These are phyloP conservation scores for Candida boidinii DNA, from an alignment of 805 yeast genomes.

Conservation along the genomic window DNA sequence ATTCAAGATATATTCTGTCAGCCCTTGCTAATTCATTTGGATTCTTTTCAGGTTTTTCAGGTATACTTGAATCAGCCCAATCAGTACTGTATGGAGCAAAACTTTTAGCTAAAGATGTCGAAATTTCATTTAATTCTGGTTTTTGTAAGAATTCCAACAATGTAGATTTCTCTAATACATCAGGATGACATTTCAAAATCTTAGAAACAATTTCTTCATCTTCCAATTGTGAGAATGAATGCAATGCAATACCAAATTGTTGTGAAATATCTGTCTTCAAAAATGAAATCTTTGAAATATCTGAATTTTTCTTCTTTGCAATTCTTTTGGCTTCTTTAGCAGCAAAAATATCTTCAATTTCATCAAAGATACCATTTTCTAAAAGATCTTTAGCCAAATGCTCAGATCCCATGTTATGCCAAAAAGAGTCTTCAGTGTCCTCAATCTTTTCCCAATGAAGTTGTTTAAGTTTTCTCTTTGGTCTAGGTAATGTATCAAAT, in stretches of 20 bases:
- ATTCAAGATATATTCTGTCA: slow-evolving; percentile 75
- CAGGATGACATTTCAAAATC: slow-evolving; percentile 68
- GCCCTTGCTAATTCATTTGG: slow-evolving; percentile 75
- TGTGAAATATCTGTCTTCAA: slow-evolving; percentile 83
- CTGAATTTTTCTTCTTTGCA: slow-evolving; percentile 35
- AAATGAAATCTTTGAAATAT: slow-evolving; percentile 51
- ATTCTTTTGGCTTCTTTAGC: slow-evolving; percentile 62
- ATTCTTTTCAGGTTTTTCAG: slow-evolving; percentile 57
- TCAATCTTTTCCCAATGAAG: slow-evolving; percentile 96
- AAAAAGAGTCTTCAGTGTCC: slow-evolving; percentile 73
- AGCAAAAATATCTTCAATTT: slow-evolving; percentile 80
- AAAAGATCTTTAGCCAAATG: slow-evolving; percentile 53
- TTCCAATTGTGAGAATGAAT: slow-evolving; percentile 53
- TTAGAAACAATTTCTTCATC: slow-evolving; percentile 64
- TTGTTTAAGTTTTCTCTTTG: slow-evolving; percentile 77
- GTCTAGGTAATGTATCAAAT: slow-evolving; percentile 52
- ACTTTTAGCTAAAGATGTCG: slow-evolving; percentile 60
- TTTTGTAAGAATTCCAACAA: slow-evolving; percentile 80
- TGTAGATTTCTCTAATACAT: slow-evolving; percentile 58
- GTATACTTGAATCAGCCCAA: slow-evolving; percentile 39
- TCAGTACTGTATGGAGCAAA: slow-evolving; percentile 76
- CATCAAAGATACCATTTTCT: slow-evolving; percentile 73
- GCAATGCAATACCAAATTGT: slow-evolving; percentile 90
- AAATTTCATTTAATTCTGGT: slow-evolving; percentile 66
- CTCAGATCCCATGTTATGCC: slow-evolving; percentile 62